These are phyloP conservation scores for Peniophora sp. DNA, from an alignment of 1,284 basidiomycete species.

Conservation along the genomic window DNA sequence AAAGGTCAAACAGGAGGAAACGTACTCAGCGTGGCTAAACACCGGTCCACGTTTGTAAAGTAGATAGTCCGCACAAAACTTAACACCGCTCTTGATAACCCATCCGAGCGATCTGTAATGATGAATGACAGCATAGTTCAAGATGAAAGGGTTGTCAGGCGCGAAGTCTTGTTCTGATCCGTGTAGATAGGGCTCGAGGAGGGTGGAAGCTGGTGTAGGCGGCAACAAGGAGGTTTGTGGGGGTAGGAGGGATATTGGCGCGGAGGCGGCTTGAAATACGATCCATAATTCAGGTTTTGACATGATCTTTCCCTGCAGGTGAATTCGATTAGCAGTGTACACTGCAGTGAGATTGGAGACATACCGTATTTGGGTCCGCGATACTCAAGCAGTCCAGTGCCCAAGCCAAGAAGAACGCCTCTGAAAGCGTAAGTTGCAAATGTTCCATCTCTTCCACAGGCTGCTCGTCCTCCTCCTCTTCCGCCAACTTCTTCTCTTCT, in stretches of 20 bases:
- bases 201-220: slow-evolving; percentile 17
- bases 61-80: slow-evolving; percentile 95
- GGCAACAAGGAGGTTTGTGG: slow-evolving; percentile 19
- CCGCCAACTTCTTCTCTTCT: slow-evolving; percentile 3
- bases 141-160: slow-evolving; percentile 88
- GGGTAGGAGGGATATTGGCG: slow-evolving; percentile 11
- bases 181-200: too few species aligned
- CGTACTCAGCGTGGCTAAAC: slow-evolving; percentile 92
- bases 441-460: slow-evolving; percentile 75
- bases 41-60: slow-evolving; percentile 94
- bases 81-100: slow-evolving; percentile 94
- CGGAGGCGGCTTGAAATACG: slow-evolving; percentile 39
- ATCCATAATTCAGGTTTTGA: slow-evolving; percentile 50
- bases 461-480: slow-evolving; percentile 22
- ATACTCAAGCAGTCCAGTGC: slow-evolving; percentile 82
- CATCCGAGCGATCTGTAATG: slow-evolving; percentile 97
- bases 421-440: slow-evolving; percentile 85
- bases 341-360: slow-evolving; percentile 10
- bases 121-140: slow-evolving; percentile 90
- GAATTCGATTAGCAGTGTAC: not conserved
- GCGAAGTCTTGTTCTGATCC: slow-evolving; percentile 25
- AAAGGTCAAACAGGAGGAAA: slow-evolving; percentile 7
- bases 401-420: slow-evolving; percentile 89
- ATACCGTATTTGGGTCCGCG: slow-evolving; percentile 54
- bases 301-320: slow-evolving; percentile 40